phyloP scores from a whole-genome alignment of 75 land plant genomes.

The Azolla pinnata region DNA sequence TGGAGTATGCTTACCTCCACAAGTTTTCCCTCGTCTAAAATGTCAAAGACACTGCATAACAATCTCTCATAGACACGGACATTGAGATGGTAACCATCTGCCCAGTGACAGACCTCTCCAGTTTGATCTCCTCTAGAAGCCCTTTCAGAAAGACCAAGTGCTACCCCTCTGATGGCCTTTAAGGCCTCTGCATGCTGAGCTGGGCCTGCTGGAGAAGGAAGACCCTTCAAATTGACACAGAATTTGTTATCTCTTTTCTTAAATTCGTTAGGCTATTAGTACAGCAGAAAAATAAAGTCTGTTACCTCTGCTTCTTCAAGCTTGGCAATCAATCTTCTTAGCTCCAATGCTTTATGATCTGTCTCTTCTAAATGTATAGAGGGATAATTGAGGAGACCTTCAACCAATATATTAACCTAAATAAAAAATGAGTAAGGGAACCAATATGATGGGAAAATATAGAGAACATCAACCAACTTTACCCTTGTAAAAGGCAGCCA shows the following conservation, averaged over 20 bases:
- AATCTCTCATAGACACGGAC: constrained; percentile 84
- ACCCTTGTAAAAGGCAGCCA: too few species aligned
- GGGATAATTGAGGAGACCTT: constrained; percentile 88
- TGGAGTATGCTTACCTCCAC: constrained; percentile 64
- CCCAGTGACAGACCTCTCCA: constrained; percentile 99
- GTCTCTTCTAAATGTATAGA: constrained; percentile 54
- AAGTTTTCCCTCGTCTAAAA: constrained; percentile 91
- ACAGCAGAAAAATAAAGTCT: neutral
- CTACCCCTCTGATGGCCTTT: constrained; percentile 62
- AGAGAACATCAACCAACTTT: too few species aligned
- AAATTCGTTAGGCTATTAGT: constrained; percentile 67
- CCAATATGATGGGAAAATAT: constrained; percentile 2
- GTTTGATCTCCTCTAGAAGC: constrained; percentile 88
- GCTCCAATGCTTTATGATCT: constrained; percentile 54
- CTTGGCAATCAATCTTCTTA: constrained; percentile 56
- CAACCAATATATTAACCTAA: constrained; percentile 79
- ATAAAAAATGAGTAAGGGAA: constrained; percentile 1
- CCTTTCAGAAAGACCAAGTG: constrained; percentile 83
- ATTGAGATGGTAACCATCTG: constrained; percentile 93
- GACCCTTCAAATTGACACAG: constrained; percentile 30
- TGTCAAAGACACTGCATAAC: constrained; percentile 83
- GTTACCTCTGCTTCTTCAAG: constrained; percentile 96
- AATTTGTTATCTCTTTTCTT: constrained; percentile 67
- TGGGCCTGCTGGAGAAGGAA: constrained; percentile 74
- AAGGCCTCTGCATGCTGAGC: constrained; percentile 77